Evolutionary conservation across 192 early-diverging fungal genomes (phyloP).

Genomic region (Backusella morwellensis): DNA sequence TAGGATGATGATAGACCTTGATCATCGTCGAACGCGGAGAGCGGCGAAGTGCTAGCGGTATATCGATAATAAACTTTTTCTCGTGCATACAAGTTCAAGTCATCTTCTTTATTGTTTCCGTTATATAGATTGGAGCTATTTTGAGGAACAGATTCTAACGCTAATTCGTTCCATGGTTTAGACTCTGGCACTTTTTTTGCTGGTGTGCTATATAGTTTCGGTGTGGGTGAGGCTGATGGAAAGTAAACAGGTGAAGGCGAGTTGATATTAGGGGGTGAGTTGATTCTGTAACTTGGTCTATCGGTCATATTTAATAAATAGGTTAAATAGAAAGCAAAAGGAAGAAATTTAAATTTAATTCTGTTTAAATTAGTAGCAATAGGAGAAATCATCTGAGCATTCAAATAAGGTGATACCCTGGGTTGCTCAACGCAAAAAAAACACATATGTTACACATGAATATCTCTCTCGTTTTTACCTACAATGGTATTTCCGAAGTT

Average conservation of each 20-base stretch:
- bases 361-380: neutral
- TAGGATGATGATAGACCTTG: neutral
- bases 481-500: neutral
- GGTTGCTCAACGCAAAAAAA: neutral
- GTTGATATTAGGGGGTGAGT: neutral
- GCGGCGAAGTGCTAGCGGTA: neutral
- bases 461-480: neutral
- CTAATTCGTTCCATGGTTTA: constrained; percentile 3
- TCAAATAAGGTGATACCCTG: neutral
- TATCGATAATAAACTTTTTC: neutral
- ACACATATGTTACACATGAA: neutral
- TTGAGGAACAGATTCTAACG: neutral
- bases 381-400: neutral
- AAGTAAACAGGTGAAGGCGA: constrained; percentile 4
- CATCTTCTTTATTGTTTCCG: neutral
- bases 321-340: neutral
- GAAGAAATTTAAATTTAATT: neutral
- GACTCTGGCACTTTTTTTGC: constrained; percentile 4
- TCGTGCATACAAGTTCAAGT: neutral
- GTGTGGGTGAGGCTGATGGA: constrained; percentile 5
- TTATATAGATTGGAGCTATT: neutral
- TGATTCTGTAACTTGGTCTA: constrained; percentile 6
- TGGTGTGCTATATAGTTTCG: constrained; percentile 4
- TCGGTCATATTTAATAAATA: neutral
- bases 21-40: neutral